These are phyloP conservation scores for Groenewaldozyma tartarivorans DNA, from an alignment of 805 yeast species.

Conservation along the genomic window DNA sequence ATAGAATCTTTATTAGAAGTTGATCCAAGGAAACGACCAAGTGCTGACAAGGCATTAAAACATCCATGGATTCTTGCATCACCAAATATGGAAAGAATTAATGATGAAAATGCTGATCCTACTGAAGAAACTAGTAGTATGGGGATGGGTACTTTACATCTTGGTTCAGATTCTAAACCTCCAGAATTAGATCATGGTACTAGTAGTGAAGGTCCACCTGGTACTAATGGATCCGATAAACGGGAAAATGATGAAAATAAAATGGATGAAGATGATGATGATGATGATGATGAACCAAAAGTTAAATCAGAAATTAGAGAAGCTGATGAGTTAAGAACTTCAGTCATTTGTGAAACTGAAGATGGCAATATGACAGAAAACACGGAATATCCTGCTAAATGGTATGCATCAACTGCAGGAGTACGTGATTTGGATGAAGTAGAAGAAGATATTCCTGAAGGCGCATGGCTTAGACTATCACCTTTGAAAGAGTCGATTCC, in stretches of 20 bases:
- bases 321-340: neutral
- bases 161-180: conserved; percentile 1
- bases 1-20: conserved; percentile 62
- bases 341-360: neutral
- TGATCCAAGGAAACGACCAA: conserved; percentile 61
- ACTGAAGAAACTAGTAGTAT: conserved; percentile 5
- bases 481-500: conserved; percentile 42
- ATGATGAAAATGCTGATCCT: neutral
- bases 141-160: conserved; percentile 1
- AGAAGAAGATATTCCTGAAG: conserved; percentile 25
- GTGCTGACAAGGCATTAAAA: conserved; percentile 64
- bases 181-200: conserved; percentile 1
- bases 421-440: conserved; percentile 16
- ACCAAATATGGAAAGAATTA: neutral
- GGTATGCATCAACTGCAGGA: conserved; percentile 7
- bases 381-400: neutral
- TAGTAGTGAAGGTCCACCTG: neutral
- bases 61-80: conserved; percentile 67
- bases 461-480: conserved; percentile 52
- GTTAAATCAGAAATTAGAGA: neutral
- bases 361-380: neutral
- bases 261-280: neutral
- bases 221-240: neutral
- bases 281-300: neutral
- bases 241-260: neutral